Evolutionary conservation across 331 rosid species (phyloP), one percentile per base, ranked within the genome.

Genomic region (Pyrus hybrid): DNA sequence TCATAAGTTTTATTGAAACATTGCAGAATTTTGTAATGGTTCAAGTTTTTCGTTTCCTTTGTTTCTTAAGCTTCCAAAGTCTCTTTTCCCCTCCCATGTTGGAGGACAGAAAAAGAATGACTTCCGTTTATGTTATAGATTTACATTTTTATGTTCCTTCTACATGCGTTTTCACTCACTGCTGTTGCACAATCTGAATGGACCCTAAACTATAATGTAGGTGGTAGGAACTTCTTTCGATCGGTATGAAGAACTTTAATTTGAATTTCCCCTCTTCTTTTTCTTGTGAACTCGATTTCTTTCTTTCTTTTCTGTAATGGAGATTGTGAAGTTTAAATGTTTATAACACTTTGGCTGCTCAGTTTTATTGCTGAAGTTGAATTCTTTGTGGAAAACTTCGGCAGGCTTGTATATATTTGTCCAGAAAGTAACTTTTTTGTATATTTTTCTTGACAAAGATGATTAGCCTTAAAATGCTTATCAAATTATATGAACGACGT

Each of bases 1-100:
- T 75, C 85, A 80, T 82, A 80, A 85, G 76, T 73, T 85, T 70
- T 84, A 71, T 81, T 75, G 74, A 83, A 79, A 70, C 76, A 71
- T 77, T 79, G 74, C 76, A 66, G 74, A 81, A 86, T 83, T 84
- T 80, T 80, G 76, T 78, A 82, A 82, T 81, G 80, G 76, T 17
- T 82, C 80, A 80, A 70, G 45, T n/a, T 58, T 77, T 76, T 74
- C 30, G 18, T 77, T 72, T 77, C 71, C 28, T 60, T 53, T 41
- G 35, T 63, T 57, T 45, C 53, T 74, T 74, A 22, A 63, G 63
- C 28, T 63, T 66, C 76, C 35, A 8, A 58, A 45, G 35, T 21
- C 74, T 30, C 49, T 8, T n/a, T 41, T 7, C 53, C 29, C 41
- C 33, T 58, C 53, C 28, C 23, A 21, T 51, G 32, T 25, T 30